phyloP scores from a whole-genome alignment of 2,329 filamentous ascomycete species.

The Fusarium sp. region DNA sequence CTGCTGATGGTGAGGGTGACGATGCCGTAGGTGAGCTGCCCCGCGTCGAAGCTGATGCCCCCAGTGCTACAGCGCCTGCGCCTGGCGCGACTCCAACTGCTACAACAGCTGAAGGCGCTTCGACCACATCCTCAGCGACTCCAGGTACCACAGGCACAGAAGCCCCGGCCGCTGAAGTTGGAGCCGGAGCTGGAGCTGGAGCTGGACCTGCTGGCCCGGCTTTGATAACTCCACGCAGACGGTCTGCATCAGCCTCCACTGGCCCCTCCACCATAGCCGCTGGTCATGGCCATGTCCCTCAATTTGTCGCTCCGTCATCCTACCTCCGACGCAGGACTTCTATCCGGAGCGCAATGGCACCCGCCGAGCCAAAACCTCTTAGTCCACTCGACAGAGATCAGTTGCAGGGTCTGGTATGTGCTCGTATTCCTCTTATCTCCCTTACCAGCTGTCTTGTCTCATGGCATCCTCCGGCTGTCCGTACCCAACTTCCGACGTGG shows the following conservation, averaged over 20 bases:
- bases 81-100: conserved; percentile 18
- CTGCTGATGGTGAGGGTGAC: conserved; percentile 17
- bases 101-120: conserved; percentile 20
- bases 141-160: conserved; percentile 10
- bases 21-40: conserved; percentile 32
- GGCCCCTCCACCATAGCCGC: conserved; percentile 37
- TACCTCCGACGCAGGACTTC: conserved; percentile 59
- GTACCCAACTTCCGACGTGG: conserved; percentile 32
- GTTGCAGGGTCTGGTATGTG: conserved; percentile 77
- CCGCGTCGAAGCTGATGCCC: conserved; percentile 22
- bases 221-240: conserved; percentile 35
- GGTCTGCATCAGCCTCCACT: conserved; percentile 38
- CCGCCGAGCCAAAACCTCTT: conserved; percentile 54
- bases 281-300: conserved; percentile 54
- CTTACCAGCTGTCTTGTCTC: conserved; percentile 7
- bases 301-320: conserved; percentile 68
- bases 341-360: conserved; percentile 49
- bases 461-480: conserved; percentile 23
- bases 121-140: conserved; percentile 19
- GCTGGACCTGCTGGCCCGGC: conserved; percentile 30
- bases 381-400: conserved; percentile 78
- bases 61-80: conserved; percentile 12
- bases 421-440: conserved; percentile 10
- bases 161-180: conserved; percentile 7
- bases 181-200: conserved; percentile 11